A percentile compares a stretch with the other conserved stretches of the same genome.
phyloP scores from a whole-genome alignment of 2,329 filamentous ascomycete species.

The Aphanoascus verrucosus region DNA sequence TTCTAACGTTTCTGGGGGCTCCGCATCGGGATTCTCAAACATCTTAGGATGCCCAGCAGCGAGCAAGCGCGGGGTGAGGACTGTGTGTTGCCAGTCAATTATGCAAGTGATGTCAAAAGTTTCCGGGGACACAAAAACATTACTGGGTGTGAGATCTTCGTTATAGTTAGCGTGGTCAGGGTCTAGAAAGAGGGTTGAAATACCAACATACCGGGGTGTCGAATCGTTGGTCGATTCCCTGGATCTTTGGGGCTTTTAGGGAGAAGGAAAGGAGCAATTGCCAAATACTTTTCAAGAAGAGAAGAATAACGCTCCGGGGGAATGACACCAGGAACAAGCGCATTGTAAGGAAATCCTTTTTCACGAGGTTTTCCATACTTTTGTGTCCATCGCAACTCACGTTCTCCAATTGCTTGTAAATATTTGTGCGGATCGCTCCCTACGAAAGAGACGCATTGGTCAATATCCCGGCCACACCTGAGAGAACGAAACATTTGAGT shows the following conservation, averaged over 20 bases:
- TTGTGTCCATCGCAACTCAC: slow-evolving; percentile 17
- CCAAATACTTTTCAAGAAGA: slow-evolving; percentile 20
- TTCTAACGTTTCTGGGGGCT: slow-evolving; percentile 7
- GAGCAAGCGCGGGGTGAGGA: slow-evolving; percentile 9
- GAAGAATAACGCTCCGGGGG: slow-evolving; percentile 15
- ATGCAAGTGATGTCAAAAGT: slow-evolving; percentile 9
- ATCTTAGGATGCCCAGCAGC: slow-evolving; percentile 13
- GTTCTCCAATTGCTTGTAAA: slow-evolving; percentile 16
- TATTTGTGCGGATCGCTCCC: slow-evolving; percentile 13
- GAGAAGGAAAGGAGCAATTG: slow-evolving; percentile 19
- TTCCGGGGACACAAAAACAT: slow-evolving; percentile 13
- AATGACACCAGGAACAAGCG: slow-evolving; percentile 16
- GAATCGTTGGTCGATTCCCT: slow-evolving; percentile 17
- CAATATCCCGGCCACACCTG: not conserved
- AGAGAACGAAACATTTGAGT: slow-evolving; percentile 1
- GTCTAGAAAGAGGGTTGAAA: not conserved
- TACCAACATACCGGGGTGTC: slow-evolving; percentile 14
- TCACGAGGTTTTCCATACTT: slow-evolving; percentile 18
- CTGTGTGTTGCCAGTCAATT: slow-evolving; percentile 15
- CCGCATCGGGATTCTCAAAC: slow-evolving; percentile 12
- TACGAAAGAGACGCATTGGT: not conserved
- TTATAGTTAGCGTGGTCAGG: not conserved
- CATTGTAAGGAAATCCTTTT: slow-evolving; percentile 20
- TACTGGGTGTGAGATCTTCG: slow-evolving; percentile 10
- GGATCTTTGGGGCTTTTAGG: slow-evolving; percentile 11